phyloP scores from a whole-genome alignment of 148 eudicot species.

The Vaccinium macrocarpon region DNA sequence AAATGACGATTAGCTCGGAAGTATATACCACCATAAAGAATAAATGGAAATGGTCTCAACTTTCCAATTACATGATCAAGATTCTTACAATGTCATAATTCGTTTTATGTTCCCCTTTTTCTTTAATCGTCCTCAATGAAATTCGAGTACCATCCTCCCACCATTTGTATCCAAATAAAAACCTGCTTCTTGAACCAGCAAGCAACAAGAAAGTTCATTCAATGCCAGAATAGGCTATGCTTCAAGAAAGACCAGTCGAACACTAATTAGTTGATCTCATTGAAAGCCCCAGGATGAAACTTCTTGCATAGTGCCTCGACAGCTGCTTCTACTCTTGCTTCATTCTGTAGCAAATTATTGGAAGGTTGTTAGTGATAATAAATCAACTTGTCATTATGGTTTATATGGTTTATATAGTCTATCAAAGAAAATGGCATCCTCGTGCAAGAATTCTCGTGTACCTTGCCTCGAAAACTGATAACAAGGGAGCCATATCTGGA shows the following conservation, averaged over 20 bases:
- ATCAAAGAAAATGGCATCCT: background rate
- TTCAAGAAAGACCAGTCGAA: conserved; percentile 7
- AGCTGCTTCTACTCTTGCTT: conserved; percentile 55
- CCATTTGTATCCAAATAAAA: background rate
- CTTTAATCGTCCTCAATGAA: background rate
- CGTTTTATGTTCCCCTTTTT: no score
- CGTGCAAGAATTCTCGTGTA: conserved; percentile 16
- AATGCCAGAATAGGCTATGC: background rate
- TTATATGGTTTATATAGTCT: background rate
- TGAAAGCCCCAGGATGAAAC: conserved; percentile 40
- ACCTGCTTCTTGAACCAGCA: background rate
- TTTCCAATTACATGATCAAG: no score
- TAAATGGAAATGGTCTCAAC: background rate
- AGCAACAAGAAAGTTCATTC: conserved; percentile 6
- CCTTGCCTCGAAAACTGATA: conserved; percentile 80
- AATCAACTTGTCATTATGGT: background rate
- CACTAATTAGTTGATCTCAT: conserved; percentile 30
- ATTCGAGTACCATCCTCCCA: background rate
- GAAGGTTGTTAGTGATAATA: background rate
- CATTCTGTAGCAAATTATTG: conserved; percentile 48
- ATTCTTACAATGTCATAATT: no score
- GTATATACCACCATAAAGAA: background rate
- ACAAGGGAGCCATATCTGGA: conserved; percentile 68
- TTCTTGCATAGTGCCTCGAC: conserved; percentile 52
- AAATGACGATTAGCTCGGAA: background rate